Base-by-base conservation (phyloP, 768 basidiomycete species). In the Gloeopeniophorella convolvens region DNA sequence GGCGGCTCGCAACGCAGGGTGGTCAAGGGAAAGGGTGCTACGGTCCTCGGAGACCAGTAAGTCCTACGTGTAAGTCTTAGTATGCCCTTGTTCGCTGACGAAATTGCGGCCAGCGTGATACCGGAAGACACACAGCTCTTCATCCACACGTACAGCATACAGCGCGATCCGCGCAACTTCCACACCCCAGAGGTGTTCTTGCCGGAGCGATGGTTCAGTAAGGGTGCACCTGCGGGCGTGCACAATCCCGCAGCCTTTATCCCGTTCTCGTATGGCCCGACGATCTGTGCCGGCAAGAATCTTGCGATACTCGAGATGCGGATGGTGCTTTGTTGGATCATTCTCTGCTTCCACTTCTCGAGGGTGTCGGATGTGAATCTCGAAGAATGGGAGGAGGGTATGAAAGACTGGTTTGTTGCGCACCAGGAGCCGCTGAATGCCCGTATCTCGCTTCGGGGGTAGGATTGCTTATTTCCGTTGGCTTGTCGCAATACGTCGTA, bases 221-320 rank as follows among this genome's bases (percentile, higher is more conserved):
- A 24, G 1, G 33, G 28, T 15, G 42, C 40, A 4, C 18, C 26
- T 1, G n/a, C 63, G 1, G 42, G 61, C 32, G 51, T 42, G 30
- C 64, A 62, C 53, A 57, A 70, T 46, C 37, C 62, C 3, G 34
- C 57, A 2, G 71, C 70, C n/a, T 74, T 72, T 51, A 63, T 71
- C 24, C 71, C 74, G 0, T 74, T 74, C 56, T 73, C 73, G 3
- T 50, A 61, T 12, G 74, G 74, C 2, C 70, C 73, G 16, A 58
- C 66, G 11, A 70, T 62, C 30, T 76, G 74, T 39, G 70, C 66
- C 0, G 74, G 74, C 3, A 72, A 70, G 58, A 68, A 65, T 34
- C 62, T 75, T 16, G 74, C 73, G 23, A 56, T 62, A 57, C 63
- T 65, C 59, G 70, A 73, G 57, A 66, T 74, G 64, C 59, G 70